Conservation (phyloP, 1,284 basidiomycete species). For the Leccinum subfulvum region DNA sequence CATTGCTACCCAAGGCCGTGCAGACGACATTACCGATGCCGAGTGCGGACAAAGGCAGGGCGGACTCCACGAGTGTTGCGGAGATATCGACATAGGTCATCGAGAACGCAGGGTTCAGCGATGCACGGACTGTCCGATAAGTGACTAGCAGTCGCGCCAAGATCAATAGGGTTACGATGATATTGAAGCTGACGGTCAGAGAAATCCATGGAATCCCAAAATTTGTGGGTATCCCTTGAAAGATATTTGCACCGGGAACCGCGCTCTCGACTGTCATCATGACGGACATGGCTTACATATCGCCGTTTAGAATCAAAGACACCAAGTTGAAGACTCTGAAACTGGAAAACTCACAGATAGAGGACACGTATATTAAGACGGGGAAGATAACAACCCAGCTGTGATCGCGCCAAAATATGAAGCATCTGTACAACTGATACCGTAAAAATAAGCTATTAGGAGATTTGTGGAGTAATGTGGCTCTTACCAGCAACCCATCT, state of each 20-base stretch:
- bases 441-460: not conserved
- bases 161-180: conserved; percentile 5
- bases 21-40: conserved; percentile 3
- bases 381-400: conserved; percentile 5
- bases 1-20: not conserved
- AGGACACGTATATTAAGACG: not conserved
- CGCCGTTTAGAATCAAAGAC: not conserved
- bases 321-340: not conserved
- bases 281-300: not conserved
- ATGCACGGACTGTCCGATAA: not conserved
- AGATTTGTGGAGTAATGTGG: not conserved
- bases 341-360: not conserved
- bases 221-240: conserved; percentile 1
- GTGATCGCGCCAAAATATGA: not conserved
- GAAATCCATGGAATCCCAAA: conserved; percentile 4
- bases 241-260: conserved; percentile 2
- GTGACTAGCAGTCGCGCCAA: not conserved
- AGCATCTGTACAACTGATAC: conserved; percentile 7
- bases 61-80: conserved; percentile 7
- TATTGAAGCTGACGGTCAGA: conserved; percentile 8
- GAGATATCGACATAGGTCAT: conserved; percentile 5
- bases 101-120: not conserved
- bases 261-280: conserved; percentile 5
- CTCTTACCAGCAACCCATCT: conserved; percentile 6
- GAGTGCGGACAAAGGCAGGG: conserved; percentile 4